Evolutionary conservation across 2,329 filamentous ascomycete species (phyloP).

Genomic region (Ophiostoma perfectum): DNA sequence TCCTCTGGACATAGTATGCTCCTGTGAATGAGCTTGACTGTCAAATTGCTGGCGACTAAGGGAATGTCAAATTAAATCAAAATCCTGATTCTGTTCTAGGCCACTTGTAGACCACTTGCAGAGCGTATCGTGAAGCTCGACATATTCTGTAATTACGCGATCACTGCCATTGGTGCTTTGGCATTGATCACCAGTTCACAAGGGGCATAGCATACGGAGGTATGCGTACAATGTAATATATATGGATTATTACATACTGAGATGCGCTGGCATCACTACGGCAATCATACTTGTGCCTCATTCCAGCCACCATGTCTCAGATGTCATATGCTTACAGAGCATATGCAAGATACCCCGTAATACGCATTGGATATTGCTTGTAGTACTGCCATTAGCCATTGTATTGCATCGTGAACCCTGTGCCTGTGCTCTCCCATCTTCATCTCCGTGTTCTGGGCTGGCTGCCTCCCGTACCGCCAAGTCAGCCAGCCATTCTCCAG

Average conservation of each 20-base stretch:
- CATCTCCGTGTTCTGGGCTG: not conserved
- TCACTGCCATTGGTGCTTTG: not conserved
- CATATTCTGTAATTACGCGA: not conserved
- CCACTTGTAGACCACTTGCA: too few species aligned
- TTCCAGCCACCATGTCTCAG: conserved; percentile 4
- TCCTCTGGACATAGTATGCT: too few species aligned
- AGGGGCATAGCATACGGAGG: not conserved
- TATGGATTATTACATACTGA: not conserved
- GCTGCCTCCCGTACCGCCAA: conserved; percentile 6
- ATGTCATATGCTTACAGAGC: not conserved
- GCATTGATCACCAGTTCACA: not conserved
- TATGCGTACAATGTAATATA: not conserved
- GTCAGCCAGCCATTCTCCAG: not conserved
- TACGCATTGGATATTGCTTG: not conserved
- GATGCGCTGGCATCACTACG: not conserved
- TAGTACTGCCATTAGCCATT: not conserved
- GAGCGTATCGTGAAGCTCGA: not conserved
- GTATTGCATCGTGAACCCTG: not conserved
- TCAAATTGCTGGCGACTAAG: not conserved
- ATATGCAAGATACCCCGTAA: not conserved
- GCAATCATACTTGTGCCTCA: not conserved
- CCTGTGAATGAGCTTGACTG: not conserved
- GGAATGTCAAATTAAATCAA: not conserved
- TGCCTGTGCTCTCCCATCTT: conserved; percentile 5
- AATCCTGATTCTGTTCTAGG: not conserved